Evolutionary conservation across 495 filamentous ascomycete genomes (phyloP), one percentile per base, ranked within the genome.

Genomic region (Pyrenula massariospora): DNA sequence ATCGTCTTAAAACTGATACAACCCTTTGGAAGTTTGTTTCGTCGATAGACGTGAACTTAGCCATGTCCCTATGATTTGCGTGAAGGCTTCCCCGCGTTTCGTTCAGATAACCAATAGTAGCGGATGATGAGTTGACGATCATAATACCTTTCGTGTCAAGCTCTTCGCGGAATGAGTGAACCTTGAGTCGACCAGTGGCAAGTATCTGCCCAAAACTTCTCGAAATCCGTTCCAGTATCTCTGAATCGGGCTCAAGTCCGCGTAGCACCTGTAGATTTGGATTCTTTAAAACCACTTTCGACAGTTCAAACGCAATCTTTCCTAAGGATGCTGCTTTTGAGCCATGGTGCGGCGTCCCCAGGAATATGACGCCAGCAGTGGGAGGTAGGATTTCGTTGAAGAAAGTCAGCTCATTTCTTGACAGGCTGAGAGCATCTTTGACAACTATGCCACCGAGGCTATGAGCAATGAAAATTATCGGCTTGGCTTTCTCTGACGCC

Each of bases 381-480:
- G 87, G 89, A 10, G 91, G 83, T 59, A 81, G 89, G 22, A 95
- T 82, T 55, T 83, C 80, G 47, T 77, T 81, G 42, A 48, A 48
- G 42, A 48, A 48, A 11, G 42, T 48, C 3, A 76, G 78, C 20
- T 87, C 68, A 52, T 78, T 84, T 48, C 78, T 77, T 51, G 84
- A 87, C 66, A 81, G 78, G 25, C 82, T 84, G 24, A 88, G 66
- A 56, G 83, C 81, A 12, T 85, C 78, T 61, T 95, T 95, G 12
- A 89, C 84, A 2, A 95, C 73, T 31, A 95, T 80, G n/a, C n/a
- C n/a, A n/a, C n/a, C n/a, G n/a, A n/a, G n/a, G n/a, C n/a, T n/a
- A n/a, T n/a, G n/a, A n/a, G 81, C 88, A 12, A 95, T 83, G 72
- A 89, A 95, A 55, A 95, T 85, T 56, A 95, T 90, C 0, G 89